Percentiles rank a stretch among this genome's conserved stretches.
Conservation (phyloP, 148 eudicot genomes). For the Vaccinium myrtillus region DNA sequence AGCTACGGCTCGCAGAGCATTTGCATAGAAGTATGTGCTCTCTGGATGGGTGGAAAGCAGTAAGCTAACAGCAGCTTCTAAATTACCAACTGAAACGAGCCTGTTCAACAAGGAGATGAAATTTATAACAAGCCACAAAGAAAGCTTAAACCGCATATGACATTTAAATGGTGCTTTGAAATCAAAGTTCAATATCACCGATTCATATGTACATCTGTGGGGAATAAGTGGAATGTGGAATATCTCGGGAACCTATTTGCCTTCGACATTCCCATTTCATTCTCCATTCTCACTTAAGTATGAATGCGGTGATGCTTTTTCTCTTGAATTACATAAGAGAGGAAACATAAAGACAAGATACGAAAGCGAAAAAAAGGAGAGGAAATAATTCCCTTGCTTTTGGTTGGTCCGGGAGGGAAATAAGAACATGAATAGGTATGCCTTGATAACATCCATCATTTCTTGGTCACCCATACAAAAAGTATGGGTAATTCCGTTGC, state of each 20-base stretch:
- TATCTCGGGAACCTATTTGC: not conserved
- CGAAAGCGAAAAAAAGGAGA: not conserved
- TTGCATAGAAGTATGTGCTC: constrained; percentile 81
- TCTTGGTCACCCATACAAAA: not conserved
- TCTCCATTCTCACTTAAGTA: not conserved
- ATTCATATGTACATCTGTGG: not conserved
- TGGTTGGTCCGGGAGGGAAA: not conserved
- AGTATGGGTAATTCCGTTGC: no score
- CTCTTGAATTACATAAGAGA: not conserved
- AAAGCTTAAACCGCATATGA: constrained; percentile 8
- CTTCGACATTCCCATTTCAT: not conserved
- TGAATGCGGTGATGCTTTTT: not conserved
- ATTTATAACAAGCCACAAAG: constrained; percentile 3
- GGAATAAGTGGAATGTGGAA: not conserved
- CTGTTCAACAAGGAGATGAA: constrained; percentile 39
- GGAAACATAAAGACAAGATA: not conserved
- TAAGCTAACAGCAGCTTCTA: constrained; percentile 95
- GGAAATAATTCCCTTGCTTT: not conserved
- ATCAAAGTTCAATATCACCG: not conserved
- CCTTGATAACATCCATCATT: not conserved
- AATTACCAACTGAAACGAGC: constrained; percentile 87
- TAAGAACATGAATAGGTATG: not conserved
- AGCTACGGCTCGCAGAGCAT: constrained; percentile 96
- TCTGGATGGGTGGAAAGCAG: constrained; percentile 97
- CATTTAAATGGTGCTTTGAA: not conserved